Evolutionary conservation across 495 filamentous ascomycete genomes (phyloP).

Genomic region (Pseudotulostoma volvatum): DNA sequence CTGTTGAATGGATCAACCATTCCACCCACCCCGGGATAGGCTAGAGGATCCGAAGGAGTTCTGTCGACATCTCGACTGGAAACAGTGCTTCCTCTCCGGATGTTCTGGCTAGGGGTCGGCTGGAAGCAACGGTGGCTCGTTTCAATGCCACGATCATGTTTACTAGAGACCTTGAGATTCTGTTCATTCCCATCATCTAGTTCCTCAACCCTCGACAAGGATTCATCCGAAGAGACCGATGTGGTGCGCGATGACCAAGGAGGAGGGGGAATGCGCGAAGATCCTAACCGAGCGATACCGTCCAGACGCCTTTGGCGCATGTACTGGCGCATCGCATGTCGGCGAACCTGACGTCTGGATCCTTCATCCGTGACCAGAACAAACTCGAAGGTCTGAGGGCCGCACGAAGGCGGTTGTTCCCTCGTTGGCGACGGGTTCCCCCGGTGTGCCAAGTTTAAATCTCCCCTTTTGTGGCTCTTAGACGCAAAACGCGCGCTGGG

Average conservation of each 20-base stretch:
- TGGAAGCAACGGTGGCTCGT: no score
- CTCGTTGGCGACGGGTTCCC: background rate
- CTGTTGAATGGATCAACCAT: slow-evolving; percentile 10
- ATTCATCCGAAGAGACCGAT: slow-evolving; percentile 4
- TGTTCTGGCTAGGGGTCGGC: background rate
- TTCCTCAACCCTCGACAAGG: slow-evolving; percentile 7
- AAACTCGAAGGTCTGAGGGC: slow-evolving; percentile 15
- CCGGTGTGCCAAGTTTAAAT: background rate
- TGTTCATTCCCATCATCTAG: slow-evolving; percentile 1
- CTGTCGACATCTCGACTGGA: background rate
- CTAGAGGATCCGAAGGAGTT: slow-evolving; percentile 2
- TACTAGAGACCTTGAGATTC: no score
- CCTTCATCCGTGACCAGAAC: slow-evolving; percentile 16
- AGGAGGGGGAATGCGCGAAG: slow-evolving; percentile 10
- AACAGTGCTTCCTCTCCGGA: background rate
- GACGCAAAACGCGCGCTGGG: background rate
- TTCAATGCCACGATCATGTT: no score
- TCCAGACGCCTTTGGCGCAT: slow-evolving; percentile 17
- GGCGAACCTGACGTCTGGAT: slow-evolving; percentile 17
- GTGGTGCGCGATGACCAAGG: slow-evolving; percentile 5
- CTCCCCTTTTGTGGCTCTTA: background rate
- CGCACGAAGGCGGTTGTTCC: slow-evolving; percentile 4
- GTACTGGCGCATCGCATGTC: slow-evolving; percentile 20
- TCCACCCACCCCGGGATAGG: slow-evolving; percentile 6
- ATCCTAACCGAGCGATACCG: slow-evolving; percentile 14